Base-by-base conservation (phyloP, 2,329 filamentous ascomycete genomes). In the Penicillium hordei region DNA sequence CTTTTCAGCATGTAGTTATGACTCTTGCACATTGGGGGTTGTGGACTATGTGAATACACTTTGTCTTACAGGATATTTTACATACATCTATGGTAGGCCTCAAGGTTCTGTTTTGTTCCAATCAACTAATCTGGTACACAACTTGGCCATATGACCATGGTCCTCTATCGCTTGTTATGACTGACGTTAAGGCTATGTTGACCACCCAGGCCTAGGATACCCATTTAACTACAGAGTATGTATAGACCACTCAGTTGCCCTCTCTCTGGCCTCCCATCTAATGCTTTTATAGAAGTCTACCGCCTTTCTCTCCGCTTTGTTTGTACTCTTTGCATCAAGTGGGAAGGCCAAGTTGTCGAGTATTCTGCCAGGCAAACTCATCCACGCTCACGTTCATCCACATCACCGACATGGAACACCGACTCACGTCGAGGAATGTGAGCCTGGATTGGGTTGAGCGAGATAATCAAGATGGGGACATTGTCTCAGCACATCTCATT, bases 401-500 rank as follows among this genome's bases (percentile, higher is more conserved):
- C 21, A 38, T 3, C 17, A 25, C 7, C 21, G 44, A 34, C 1
- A 56, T 56, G 53, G 53, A 56, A 43, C 53, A 48, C 39, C 46
- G 53, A 5, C n/a, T 31, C 31, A 52, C 53, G 29, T 56, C 46
- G 23, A 44, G 53, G 5, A 39, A 56, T 10, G 39, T 56, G 31
- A 51, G 29, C 13, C 25, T 56, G 31, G 46, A 51, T n/a, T 56
- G 53, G 53, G 13, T 40, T 25, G 48, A 56, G 19, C 36, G 10
- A 40, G 8, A 2, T 15, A 2, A 43, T 12, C 31, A 29, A 34
- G 15, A 15, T 17, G 10, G 9, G 8, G 93, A 97, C 72, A 80
- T 87, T 21, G 81, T 97, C 10, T 85, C 91, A 0, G 91, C 93
- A 67, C 84, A 87, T 51, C 77, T 80, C 0, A 87, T 95, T 52